Percentiles rank a stretch among this genome's conserved stretches.
phyloP scores from a whole-genome alignment of 345 rosid genomes.

The Rhodamnia rubescens region DNA sequence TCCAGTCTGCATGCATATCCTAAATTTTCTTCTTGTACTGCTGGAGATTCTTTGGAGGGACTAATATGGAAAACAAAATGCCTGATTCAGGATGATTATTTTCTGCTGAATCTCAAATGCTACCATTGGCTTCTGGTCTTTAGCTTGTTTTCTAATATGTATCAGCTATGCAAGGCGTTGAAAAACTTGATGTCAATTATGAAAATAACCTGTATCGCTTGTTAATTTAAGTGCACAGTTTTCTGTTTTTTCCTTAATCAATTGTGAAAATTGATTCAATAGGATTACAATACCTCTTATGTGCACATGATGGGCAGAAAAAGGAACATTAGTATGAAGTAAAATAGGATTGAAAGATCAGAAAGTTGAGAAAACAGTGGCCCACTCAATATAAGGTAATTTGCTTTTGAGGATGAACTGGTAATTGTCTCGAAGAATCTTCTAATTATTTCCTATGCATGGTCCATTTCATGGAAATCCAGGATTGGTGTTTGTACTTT shows the following conservation, averaged over 20 bases:
- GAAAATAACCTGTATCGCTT: background rate
- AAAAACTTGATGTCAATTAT: background rate
- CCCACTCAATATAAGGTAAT: background rate
- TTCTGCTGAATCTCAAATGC: background rate
- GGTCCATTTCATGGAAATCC: background rate
- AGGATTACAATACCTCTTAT: background rate
- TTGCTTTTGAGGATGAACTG: background rate
- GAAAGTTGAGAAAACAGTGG: background rate
- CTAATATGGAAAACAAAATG: background rate
- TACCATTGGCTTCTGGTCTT: background rate
- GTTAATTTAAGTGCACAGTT: background rate
- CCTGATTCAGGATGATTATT: background rate
- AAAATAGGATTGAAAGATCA: background rate
- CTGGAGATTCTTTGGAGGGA: background rate
- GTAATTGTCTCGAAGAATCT: background rate
- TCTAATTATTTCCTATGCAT: background rate
- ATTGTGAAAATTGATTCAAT: background rate
- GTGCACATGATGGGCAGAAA: background rate
- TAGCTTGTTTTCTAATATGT: background rate
- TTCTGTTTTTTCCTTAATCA: background rate
- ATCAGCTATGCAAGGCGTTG: background rate
- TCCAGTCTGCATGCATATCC: background rate
- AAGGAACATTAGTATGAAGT: background rate
- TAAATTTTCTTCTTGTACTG: background rate
- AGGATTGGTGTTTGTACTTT: background rate